These are phyloP conservation scores for Backusella sp. DNA, from an alignment of 192 early-diverging fungal species.

Conservation along the genomic window DNA sequence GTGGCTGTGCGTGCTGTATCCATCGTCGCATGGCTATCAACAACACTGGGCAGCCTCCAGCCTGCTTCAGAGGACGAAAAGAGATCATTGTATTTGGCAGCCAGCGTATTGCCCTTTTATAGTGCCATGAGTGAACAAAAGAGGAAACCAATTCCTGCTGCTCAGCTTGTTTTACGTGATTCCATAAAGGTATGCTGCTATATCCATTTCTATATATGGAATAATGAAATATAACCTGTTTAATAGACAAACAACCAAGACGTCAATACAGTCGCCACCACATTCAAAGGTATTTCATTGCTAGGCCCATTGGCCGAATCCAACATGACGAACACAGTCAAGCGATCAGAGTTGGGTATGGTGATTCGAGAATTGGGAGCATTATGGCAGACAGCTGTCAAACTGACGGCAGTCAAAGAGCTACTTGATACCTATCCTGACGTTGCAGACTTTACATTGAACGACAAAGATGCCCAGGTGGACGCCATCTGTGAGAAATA, in stretches of 20 bases:
- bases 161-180: slow-evolving; percentile 55
- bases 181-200: slow-evolving; percentile 51
- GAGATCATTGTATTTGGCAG: slow-evolving; percentile 51
- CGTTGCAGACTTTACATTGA: not conserved
- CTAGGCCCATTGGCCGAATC: slow-evolving; percentile 10
- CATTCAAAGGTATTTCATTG: slow-evolving; percentile 29
- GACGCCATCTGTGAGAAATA: slow-evolving; percentile 28
- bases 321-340: slow-evolving; percentile 17
- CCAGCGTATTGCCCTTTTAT: slow-evolving; percentile 57
- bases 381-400: slow-evolving; percentile 52
- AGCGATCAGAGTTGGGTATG: slow-evolving; percentile 37
- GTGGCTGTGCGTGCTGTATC: slow-evolving; percentile 39
- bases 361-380: slow-evolving; percentile 58
- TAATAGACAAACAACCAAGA: slow-evolving; percentile 32
- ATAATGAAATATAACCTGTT: not conserved
- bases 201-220: not conserved
- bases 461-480: not conserved
- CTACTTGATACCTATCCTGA: slow-evolving; percentile 33
- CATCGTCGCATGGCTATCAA: slow-evolving; percentile 41
- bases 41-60: too few relatives aligned
- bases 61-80: slow-evolving; percentile 17
- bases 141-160: slow-evolving; percentile 44
- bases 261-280: slow-evolving; percentile 37
- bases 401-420: slow-evolving; percentile 50
- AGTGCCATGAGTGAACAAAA: slow-evolving; percentile 41